Conservation (phyloP, 2,329 filamentous ascomycete genomes). For the Fusarium beomiforme region DNA sequence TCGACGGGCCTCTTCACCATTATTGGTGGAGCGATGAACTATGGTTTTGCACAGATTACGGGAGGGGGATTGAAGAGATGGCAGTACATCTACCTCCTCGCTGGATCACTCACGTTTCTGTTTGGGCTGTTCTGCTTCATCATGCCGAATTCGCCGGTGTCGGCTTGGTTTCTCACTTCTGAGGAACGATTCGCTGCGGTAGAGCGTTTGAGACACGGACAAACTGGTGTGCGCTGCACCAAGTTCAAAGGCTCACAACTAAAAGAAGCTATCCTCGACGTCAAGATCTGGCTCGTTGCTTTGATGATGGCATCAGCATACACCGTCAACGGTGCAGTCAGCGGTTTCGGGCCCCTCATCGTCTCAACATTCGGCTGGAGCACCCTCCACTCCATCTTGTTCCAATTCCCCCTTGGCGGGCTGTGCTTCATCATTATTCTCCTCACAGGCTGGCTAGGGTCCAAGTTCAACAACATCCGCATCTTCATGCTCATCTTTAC, state of each 20-base stretch:
- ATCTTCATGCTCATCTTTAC: conserved; percentile 72
- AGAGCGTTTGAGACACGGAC: conserved; percentile 68
- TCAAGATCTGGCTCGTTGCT: conserved; percentile 71
- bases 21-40: conserved; percentile 71
- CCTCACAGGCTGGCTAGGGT: conserved; percentile 71
- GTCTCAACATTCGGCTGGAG: conserved; percentile 76
- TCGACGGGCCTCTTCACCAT: conserved; percentile 68
- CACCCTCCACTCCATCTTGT: conserved; percentile 72
- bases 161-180: conserved; percentile 73
- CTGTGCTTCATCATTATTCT: conserved; percentile 75
- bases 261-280: conserved; percentile 65
- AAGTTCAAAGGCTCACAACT: conserved; percentile 69
- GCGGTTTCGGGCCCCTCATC: conserved; percentile 76
- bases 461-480: conserved; percentile 69
- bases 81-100: conserved; percentile 78
- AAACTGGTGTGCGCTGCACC: conserved; percentile 71
- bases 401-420: conserved; percentile 78
- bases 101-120: conserved; percentile 69
- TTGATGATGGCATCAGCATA: conserved; percentile 78
- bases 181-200: conserved; percentile 73
- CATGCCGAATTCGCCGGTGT: conserved; percentile 72
- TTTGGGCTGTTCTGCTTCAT: conserved; percentile 73
- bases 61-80: conserved; percentile 66
- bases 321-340: conserved; percentile 76
- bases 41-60: conserved; percentile 72